Evolutionary conservation across 2,329 filamentous ascomycete species (phyloP), one percentile per base, ranked within the genome.

Genomic region (Epichloe elymi): DNA sequence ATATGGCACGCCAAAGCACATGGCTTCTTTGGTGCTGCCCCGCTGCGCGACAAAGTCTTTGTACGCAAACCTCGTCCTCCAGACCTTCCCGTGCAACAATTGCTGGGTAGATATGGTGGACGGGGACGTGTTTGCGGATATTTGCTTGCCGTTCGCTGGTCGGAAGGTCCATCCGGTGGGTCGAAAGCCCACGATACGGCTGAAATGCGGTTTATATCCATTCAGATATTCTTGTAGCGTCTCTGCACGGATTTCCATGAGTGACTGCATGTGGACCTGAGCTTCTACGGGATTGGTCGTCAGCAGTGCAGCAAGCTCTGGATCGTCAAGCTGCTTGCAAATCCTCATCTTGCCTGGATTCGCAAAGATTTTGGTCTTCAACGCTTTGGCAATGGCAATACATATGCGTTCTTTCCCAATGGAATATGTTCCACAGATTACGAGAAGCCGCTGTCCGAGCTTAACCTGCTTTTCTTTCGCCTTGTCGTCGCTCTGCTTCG

Each of bases 321-420:
- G 75, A 62, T 97, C 91, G 62, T 89, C 89, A 0, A 98, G 78
- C 56, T 88, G 88, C 20, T 79, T 75, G 67, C 88, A 90, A 26
- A 97, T 88, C 55, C 83, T 81, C 64, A 88, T 85, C 69, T 98
- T 98, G 49, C 78, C 74, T 0, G 88, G 73, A 1, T 88, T 81
- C 0, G 91, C 91, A 62, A 85, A 98, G 55, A 98, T 97, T 63
- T 95, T 95, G 58, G 83, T 87, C 39, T 82, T 74, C 2, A 98
- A 74, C 0, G 90, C 90, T 59, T 84, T 80, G 4, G 93, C 93
- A 56, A 98, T 95, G 42, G 88, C 90, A 35, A 95, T 75, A 64
- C 91, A 97, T 57, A 98, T 90, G 40, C 90, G 85, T 67, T 98
- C 93, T 69, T 98, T 98, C 62, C 93, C 93, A 60, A 98, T 98